These are phyloP conservation scores for Ophiostoma ulmi DNA, from an alignment of 2,329 filamentous ascomycete genomes.

Conservation along the genomic window DNA sequence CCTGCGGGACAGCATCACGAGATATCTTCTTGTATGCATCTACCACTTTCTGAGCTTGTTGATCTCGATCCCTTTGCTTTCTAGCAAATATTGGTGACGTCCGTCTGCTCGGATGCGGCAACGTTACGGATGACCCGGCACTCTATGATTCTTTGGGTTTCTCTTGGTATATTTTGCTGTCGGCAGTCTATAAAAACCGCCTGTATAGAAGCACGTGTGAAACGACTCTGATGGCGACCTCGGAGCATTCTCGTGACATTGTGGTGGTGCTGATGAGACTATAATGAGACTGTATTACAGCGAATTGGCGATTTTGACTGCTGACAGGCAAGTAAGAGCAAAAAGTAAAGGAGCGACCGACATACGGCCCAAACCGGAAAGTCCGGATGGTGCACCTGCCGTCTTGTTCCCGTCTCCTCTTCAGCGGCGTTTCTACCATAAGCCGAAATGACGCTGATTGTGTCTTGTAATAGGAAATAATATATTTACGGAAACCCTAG, in stretches of 20 bases:
- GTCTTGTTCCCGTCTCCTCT: background rate
- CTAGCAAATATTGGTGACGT: background rate
- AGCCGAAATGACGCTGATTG: too few relatives aligned
- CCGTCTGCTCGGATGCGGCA: background rate
- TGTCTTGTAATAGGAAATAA: too few relatives aligned
- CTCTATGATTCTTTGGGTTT: background rate
- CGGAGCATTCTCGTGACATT: background rate
- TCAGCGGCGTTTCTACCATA: too few relatives aligned
- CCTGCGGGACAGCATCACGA: slow-evolving; percentile 4
- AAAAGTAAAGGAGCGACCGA: background rate
- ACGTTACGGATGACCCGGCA: background rate
- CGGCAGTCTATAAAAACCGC: background rate
- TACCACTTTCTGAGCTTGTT: background rate
- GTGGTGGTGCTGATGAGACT: background rate
- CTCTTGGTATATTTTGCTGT: background rate
- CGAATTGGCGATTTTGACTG: background rate
- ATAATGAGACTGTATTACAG: background rate
- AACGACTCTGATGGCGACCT: background rate
- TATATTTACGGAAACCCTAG: too few relatives aligned
- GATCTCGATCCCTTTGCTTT: slow-evolving; percentile 6
- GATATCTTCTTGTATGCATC: background rate
- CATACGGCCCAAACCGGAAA: background rate
- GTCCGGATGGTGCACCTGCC: background rate
- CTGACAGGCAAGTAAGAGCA: background rate
- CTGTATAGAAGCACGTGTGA: background rate